Evolutionary conservation across 2,329 filamentous ascomycete species (phyloP), one percentile per base, ranked within the genome.

Genomic region (Teratosphaeriaceae sp.): DNA sequence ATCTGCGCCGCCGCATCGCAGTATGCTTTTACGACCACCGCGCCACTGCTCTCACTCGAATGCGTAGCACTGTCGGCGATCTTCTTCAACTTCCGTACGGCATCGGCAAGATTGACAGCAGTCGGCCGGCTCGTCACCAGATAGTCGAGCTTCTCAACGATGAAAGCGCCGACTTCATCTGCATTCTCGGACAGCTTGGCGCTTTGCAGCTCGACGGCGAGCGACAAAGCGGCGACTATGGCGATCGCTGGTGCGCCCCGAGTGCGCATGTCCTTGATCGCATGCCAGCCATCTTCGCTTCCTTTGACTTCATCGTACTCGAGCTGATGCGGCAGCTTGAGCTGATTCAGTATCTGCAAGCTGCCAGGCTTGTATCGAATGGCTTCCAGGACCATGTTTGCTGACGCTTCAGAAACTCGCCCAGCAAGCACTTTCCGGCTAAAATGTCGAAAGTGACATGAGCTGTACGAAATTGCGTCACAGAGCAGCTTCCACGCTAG

Each of bases 91-190:
- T 90, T 87, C 41, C 78, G 71, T 50, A 90, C 88, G 36, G 90
- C 90, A 68, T 97, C 94, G 43, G 83, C 85, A 44, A 98, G 75
- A 62, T 98, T 95, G 37, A 98, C 92, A 4, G 92, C 92, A 1
- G 92, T 98, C 1, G 92, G 92, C 33, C 92, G 78, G 60, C 88
- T 95, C 36, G 82, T 85, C 54, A 92, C 83, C 36, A 98, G 75
- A 62, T 94, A 96, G 53, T 90, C 82, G 34, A 98, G 73, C 44
- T 85, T 87, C 36, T 80, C 73, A 45, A 82, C 72, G 50, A 96
- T 86, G 61, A 85, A 85, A 2, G 75, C 54, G 40, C 66, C 66
- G 34, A 89, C 78, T 38, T 84, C 76, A 37, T 84, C 79, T 0
- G 78, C 74, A 3, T 70, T 64, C 24, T 66, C 49, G 1, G 76